These are phyloP conservation scores for Geranomyces michiganensis DNA, from an alignment of 192 early-diverging fungal species.

Conservation along the genomic window DNA sequence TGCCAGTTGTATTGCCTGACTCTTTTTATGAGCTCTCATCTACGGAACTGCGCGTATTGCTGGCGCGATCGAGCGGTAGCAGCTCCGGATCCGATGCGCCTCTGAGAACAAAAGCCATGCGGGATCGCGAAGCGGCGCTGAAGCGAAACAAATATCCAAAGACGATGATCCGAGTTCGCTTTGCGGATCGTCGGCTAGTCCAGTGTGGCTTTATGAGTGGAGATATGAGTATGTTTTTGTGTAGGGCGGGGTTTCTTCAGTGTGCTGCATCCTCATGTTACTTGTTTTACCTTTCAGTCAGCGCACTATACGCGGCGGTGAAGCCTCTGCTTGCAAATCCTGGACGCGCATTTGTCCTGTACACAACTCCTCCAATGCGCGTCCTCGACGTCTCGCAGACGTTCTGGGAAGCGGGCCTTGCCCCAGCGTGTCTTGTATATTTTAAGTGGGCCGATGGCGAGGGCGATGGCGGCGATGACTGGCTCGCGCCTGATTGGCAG, in stretches of 20 bases:
- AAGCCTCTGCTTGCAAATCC: slow-evolving; percentile 5
- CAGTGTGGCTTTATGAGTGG: slow-evolving; percentile 76
- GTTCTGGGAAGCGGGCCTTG: slow-evolving; percentile 50
- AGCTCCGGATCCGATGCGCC: slow-evolving; percentile 60
- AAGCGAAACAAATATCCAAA: slow-evolving; percentile 72
- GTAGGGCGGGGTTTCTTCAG: too few species aligned
- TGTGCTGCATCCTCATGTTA: too few species aligned
- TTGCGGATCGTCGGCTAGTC: slow-evolving; percentile 75
- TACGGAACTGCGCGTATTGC: slow-evolving; percentile 70
- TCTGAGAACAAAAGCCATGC: slow-evolving; percentile 77
- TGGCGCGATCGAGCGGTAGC: slow-evolving; percentile 36
- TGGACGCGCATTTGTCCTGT: slow-evolving; percentile 33
- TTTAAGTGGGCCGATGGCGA: slow-evolving; percentile 46
- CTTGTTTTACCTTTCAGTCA: neutral
- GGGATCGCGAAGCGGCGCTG: slow-evolving; percentile 71
- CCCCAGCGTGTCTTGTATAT: slow-evolving; percentile 50
- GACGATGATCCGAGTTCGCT: slow-evolving; percentile 75
- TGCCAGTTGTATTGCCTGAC: slow-evolving; percentile 77
- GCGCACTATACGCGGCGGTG: slow-evolving; percentile 9
- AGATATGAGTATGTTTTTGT: slow-evolving; percentile 59
- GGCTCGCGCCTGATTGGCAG: slow-evolving; percentile 20
- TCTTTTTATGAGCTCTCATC: slow-evolving; percentile 80
- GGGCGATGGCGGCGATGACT: slow-evolving; percentile 1
- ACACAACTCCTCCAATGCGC: slow-evolving; percentile 45
- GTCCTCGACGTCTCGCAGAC: slow-evolving; percentile 36